Conservation (phyloP, 352 stramenopile genomes). For the Phytopythium oedochilum region DNA sequence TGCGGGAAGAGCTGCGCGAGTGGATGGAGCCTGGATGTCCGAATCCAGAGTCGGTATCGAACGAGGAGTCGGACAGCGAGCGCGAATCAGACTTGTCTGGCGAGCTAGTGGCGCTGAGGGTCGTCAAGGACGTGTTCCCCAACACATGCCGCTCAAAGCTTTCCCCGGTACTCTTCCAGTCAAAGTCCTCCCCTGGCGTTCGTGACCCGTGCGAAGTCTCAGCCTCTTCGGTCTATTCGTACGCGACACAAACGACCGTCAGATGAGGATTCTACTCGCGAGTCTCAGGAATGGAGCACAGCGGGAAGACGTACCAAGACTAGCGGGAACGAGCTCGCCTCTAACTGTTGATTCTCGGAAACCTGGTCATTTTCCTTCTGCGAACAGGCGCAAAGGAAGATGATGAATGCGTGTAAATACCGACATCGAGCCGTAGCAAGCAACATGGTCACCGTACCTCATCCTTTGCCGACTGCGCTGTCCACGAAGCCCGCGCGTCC, state of each 20-base stretch:
- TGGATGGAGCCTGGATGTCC: conserved; percentile 15
- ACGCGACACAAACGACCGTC: neutral
- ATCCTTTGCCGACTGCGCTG: neutral
- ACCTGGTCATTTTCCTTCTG: conserved; percentile 5
- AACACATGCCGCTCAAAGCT: conserved; percentile 19
- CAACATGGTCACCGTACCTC: conserved; percentile 1
- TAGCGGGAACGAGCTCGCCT: conserved; percentile 1
- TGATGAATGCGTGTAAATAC: neutral
- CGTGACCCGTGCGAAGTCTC: neutral
- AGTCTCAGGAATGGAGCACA: neutral
- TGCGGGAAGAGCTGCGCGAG: conserved; percentile 11
- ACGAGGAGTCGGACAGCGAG: conserved; percentile 15
- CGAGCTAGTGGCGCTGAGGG: conserved; percentile 20
- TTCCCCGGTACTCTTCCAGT: conserved; percentile 28
- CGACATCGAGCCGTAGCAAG: too few relatives aligned
- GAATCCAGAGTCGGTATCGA: conserved; percentile 12
- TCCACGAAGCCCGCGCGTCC: neutral
- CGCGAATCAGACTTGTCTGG: conserved; percentile 24
- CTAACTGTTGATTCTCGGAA: conserved; percentile 5
- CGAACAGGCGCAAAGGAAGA: neutral
- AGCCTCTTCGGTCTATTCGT: neutral
- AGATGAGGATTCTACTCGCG: neutral
- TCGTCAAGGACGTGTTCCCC: neutral
- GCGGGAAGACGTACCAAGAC: neutral
- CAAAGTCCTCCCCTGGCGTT: conserved; percentile 5